Percentiles rank a stretch among this genome's conserved stretches.
Conservation (phyloP, 2,329 filamentous ascomycete species). For the Escovopsis sp. region DNA sequence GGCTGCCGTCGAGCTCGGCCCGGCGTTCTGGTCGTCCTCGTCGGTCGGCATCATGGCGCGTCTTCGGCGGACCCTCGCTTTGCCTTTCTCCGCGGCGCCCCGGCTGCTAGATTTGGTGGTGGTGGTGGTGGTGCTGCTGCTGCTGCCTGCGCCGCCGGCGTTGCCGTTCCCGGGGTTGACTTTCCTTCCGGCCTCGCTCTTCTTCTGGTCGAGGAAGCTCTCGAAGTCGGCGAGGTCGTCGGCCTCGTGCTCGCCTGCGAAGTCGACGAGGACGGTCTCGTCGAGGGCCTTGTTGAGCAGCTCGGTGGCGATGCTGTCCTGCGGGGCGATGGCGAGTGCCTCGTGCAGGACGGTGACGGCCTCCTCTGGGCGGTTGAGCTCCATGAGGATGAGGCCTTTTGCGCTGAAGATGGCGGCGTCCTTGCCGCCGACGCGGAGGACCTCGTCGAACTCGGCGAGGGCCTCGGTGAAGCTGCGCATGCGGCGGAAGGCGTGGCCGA, state of each 20-base stretch:
- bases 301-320: constrained; percentile 71
- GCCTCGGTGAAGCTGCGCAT: constrained; percentile 48
- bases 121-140: too few species aligned
- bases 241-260: constrained; percentile 30
- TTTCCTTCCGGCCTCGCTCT: constrained; percentile 28
- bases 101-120: not conserved
- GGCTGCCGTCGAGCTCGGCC: constrained; percentile 14
- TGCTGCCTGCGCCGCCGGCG: too few species aligned
- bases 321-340: constrained; percentile 61
- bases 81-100: constrained; percentile 27
- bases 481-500: constrained; percentile 76
- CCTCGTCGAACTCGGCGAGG: constrained; percentile 71
- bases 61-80: constrained; percentile 25
- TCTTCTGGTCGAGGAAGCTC: constrained; percentile 30
- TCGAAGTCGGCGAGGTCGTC: constrained; percentile 38
- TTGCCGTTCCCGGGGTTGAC: constrained; percentile 10
- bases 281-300: constrained; percentile 57
- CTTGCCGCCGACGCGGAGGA: constrained; percentile 67
- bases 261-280: constrained; percentile 37
- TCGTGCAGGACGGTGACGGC: constrained; percentile 76
- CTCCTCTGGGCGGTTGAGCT: constrained; percentile 58
- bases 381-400: constrained; percentile 72
- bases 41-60: constrained; percentile 19
- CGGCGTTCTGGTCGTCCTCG: constrained; percentile 23
- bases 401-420: constrained; percentile 66